Evolutionary conservation across 2,329 filamentous ascomycete species (phyloP).

Genomic region (Beauveria asiatica): DNA sequence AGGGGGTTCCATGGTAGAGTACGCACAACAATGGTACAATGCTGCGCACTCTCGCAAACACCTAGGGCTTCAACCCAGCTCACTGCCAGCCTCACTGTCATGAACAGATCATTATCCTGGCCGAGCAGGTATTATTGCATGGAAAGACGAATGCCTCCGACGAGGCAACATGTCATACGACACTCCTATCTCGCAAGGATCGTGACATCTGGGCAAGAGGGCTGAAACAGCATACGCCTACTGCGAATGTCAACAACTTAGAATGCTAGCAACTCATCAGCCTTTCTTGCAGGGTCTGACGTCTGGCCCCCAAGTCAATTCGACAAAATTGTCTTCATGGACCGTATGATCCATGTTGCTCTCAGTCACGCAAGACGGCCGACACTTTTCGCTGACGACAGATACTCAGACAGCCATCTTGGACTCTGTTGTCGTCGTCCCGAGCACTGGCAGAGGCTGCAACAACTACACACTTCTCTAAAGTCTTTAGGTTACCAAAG

Average conservation of each 20-base stretch:
- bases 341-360: slow-evolving; percentile 5
- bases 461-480: slow-evolving; percentile 1
- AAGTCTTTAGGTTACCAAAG: slow-evolving; percentile 3
- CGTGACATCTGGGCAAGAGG: neutral
- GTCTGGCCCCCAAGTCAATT: neutral
- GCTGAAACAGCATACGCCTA: neutral
- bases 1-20: neutral
- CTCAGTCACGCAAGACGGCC: neutral
- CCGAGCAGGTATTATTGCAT: slow-evolving; percentile 4
- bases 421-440: neutral
- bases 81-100: slow-evolving; percentile 5
- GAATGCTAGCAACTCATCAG: neutral
- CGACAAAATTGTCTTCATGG: slow-evolving; percentile 9
- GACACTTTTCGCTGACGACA: neutral
- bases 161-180: neutral
- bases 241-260: neutral
- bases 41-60: slow-evolving; percentile 11
- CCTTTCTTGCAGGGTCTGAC: slow-evolving; percentile 4
- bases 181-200: neutral
- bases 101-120: slow-evolving; percentile 9
- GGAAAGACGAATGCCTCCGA: slow-evolving; percentile 2
- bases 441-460: slow-evolving; percentile 6
- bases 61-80: slow-evolving; percentile 8
- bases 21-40: slow-evolving; percentile 13
- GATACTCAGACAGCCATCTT: neutral